phyloP scores from a whole-genome alignment of 768 basidiomycete genomes.

The Tricholoma furcatifolium region DNA sequence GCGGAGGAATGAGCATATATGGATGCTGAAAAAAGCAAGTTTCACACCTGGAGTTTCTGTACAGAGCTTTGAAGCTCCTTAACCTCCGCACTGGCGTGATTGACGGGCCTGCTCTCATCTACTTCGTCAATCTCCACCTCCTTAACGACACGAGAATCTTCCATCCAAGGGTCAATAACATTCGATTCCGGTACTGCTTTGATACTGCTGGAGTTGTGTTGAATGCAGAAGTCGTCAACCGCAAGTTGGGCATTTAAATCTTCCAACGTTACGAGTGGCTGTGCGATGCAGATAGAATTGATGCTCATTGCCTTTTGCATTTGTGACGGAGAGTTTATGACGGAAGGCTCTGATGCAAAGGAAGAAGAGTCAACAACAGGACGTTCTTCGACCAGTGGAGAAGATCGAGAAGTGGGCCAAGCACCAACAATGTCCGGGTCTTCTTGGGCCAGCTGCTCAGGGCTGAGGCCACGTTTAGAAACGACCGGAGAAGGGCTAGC shows the following conservation, averaged over 20 bases:
- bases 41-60: slow-evolving; percentile 17
- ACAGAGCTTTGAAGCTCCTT: slow-evolving; percentile 13
- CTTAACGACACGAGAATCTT: too few relatives aligned
- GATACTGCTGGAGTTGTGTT: not conserved
- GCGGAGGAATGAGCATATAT: slow-evolving; percentile 1
- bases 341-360: not conserved
- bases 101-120: too few relatives aligned
- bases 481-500: slow-evolving; percentile 36
- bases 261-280: not conserved
- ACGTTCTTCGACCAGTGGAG: not conserved
- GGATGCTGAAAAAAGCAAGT: not conserved
- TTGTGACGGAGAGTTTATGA: not conserved
- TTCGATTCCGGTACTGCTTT: not conserved
- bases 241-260: not conserved
- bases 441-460: slow-evolving; percentile 11
- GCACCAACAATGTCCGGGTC: slow-evolving; percentile 43
- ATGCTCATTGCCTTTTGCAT: slow-evolving; percentile 15
- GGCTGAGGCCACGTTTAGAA: slow-evolving; percentile 6
- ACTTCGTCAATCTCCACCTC: too few relatives aligned
- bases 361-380: not conserved
- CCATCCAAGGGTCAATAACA: not conserved
- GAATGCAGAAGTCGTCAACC: not conserved
- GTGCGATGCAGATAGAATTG: slow-evolving; percentile 16
- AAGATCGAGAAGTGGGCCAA: slow-evolving; percentile 34
- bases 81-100: not conserved